A percentile compares a stretch with the other conserved stretches of the same genome.
These are phyloP conservation scores for Alternaria arborescens DNA, from an alignment of 2,329 filamentous ascomycete species.

Conservation along the genomic window DNA sequence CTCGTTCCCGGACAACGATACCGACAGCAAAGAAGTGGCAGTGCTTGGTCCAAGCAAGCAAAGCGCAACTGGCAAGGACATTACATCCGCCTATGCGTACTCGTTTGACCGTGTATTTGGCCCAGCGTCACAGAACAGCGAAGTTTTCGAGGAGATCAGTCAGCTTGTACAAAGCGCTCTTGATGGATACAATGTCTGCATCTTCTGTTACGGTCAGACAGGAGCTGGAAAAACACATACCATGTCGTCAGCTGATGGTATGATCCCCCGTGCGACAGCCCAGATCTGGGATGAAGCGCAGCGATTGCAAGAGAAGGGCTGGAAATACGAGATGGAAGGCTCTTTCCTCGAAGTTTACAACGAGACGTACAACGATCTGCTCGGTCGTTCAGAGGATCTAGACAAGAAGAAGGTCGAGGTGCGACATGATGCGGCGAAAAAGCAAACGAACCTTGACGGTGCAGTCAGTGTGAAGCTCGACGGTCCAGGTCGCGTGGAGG, in stretches of 20 bases:
- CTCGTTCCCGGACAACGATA: slow-evolving; percentile 77
- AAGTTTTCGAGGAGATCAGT: slow-evolving; percentile 95
- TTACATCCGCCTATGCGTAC: slow-evolving; percentile 82
- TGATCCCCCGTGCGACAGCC: slow-evolving; percentile 91
- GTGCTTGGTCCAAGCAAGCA: slow-evolving; percentile 84
- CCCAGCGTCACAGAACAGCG: slow-evolving; percentile 77
- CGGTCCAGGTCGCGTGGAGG: slow-evolving; percentile 80
- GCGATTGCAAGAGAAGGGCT: slow-evolving; percentile 86
- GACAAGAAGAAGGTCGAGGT: slow-evolving; percentile 89
- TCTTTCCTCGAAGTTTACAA: slow-evolving; percentile 99
- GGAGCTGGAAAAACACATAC: slow-evolving; percentile 97
- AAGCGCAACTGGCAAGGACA: slow-evolving; percentile 78
- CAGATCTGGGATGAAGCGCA: slow-evolving; percentile 93
- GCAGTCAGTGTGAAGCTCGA: slow-evolving; percentile 79
- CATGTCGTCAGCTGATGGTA: slow-evolving; percentile 94
- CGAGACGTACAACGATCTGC: slow-evolving; percentile 90
- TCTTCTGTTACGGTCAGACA: slow-evolving; percentile 98
- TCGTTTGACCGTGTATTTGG: slow-evolving; percentile 93
- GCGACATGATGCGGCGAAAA: slow-evolving; percentile 81
- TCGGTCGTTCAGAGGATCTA: slow-evolving; percentile 74
- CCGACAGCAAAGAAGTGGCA: slow-evolving; percentile 86
- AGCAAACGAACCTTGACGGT: slow-evolving; percentile 83
- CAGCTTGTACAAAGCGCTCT: slow-evolving; percentile 95
- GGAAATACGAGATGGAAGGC: slow-evolving; percentile 93
- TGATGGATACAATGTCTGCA: slow-evolving; percentile 98